phyloP scores from a whole-genome alignment of 345 rosid genomes.

The Capsella bursapastoris region DNA sequence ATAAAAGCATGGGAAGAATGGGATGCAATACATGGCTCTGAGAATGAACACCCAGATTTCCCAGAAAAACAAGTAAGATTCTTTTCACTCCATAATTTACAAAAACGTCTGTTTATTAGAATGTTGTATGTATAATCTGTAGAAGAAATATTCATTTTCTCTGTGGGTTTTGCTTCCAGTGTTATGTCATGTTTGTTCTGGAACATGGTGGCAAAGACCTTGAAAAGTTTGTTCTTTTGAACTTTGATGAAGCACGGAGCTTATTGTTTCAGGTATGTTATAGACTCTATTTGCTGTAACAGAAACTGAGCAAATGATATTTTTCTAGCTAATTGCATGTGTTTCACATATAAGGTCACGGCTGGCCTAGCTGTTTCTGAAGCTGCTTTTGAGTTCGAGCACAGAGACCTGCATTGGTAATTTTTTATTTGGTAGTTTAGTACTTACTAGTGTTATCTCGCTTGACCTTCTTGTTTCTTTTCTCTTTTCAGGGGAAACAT shows the following conservation, averaged over 20 bases:
- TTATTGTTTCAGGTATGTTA: conserved; percentile 74
- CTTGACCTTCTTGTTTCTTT: conserved; percentile 30
- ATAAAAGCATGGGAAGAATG: conserved; percentile 92
- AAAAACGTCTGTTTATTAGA: background rate
- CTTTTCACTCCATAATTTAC: conserved; percentile 26
- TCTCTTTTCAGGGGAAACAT: conserved; percentile 76
- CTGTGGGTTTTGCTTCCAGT: conserved; percentile 52
- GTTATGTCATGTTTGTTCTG: conserved; percentile 82
- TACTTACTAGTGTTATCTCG: conserved; percentile 13
- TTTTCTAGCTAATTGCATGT: conserved; percentile 11
- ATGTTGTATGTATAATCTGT: conserved; percentile 17
- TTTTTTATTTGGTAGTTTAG: conserved; percentile 29
- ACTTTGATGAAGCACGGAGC: conserved; percentile 83
- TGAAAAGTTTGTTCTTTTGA: conserved; percentile 82
- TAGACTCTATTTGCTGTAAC: conserved; percentile 1
- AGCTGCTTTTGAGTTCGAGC: conserved; percentile 94
- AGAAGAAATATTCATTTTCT: conserved; percentile 19
- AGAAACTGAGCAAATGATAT: conserved; percentile 6
- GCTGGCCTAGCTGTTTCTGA: conserved; percentile 93
- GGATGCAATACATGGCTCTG: conserved; percentile 81
- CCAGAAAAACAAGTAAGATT: conserved; percentile 72
- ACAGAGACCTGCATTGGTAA: conserved; percentile 92
- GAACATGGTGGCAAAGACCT: conserved; percentile 98
- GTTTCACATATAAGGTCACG: conserved; percentile 63
- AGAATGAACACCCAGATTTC: conserved; percentile 93